These are phyloP conservation scores for Eucalyptus coolabah DNA, from an alignment of 345 rosid species.

Conservation along the genomic window DNA sequence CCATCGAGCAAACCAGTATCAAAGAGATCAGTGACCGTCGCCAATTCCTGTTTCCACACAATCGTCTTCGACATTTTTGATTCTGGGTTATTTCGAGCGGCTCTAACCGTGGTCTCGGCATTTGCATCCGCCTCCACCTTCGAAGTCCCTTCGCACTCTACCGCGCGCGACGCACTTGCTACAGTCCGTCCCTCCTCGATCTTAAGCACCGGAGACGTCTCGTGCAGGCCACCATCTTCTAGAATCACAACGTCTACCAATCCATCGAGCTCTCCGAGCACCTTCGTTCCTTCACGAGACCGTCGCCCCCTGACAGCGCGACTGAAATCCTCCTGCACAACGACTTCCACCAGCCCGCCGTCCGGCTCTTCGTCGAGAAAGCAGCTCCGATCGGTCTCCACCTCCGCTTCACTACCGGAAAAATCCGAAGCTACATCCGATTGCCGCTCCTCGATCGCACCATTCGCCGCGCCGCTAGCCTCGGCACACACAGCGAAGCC, in stretches of 20 bases:
- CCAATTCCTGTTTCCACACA: constrained; percentile 39
- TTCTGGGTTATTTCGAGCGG: constrained; percentile 32
- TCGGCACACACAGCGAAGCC: not conserved
- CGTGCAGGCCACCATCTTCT: not conserved
- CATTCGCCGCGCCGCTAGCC: not conserved
- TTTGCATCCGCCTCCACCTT: constrained; percentile 33
- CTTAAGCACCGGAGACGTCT: not conserved
- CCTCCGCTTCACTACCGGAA: not conserved
- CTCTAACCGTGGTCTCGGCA: constrained; percentile 38
- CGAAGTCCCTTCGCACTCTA: constrained; percentile 10
- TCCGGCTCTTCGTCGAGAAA: not conserved
- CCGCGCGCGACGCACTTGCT: constrained; percentile 16
- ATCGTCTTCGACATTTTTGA: constrained; percentile 45
- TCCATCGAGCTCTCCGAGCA: not conserved
- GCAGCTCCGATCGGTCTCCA: not conserved
- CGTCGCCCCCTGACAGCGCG: constrained; percentile 5
- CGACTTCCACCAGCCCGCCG: constrained; percentile 11
- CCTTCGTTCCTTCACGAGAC: not conserved
- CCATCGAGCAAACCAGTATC: constrained; percentile 93
- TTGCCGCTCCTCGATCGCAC: not conserved
- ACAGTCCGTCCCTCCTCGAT: not conserved
- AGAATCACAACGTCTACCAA: constrained; percentile 4
- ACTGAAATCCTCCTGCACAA: constrained; percentile 9
- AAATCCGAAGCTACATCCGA: not conserved
- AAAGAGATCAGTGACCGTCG: constrained; percentile 82